A percentile compares a stretch with the other conserved stretches of the same genome.
Conservation (phyloP, 495 filamentous ascomycete genomes). For the Annulohypoxylon maeteangense region DNA sequence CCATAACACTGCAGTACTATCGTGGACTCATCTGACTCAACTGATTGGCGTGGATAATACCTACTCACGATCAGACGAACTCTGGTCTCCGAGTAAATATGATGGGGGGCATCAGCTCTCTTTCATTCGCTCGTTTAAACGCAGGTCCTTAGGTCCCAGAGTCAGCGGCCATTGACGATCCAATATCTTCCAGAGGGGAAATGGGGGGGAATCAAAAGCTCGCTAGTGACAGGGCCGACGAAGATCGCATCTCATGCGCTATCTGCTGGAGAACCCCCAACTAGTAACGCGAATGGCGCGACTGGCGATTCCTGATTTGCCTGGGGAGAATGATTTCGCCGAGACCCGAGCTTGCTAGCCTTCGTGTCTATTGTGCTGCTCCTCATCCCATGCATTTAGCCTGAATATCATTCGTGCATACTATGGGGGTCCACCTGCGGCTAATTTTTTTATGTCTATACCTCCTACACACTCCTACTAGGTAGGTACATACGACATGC, state of each 20-base stretch:
- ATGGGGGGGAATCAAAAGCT: conserved; percentile 12
- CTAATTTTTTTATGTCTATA: conserved; percentile 35
- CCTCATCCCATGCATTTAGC: conserved; percentile 37
- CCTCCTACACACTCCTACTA: no score
- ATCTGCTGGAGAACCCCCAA: conserved; percentile 21
- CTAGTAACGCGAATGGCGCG: conserved; percentile 12
- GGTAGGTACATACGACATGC: not conserved
- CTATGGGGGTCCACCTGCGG: conserved; percentile 39
- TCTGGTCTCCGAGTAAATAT: conserved; percentile 5
- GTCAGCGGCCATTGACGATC: conserved; percentile 27
- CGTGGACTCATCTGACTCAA: conserved; percentile 32
- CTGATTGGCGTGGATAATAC: conserved; percentile 46
- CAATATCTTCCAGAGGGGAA: conserved; percentile 34
- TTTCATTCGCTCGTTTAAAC: conserved; percentile 43
- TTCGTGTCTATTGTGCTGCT: conserved; percentile 1
- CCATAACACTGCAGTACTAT: conserved; percentile 19
- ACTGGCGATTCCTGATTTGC: conserved; percentile 28
- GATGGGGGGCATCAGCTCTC: conserved; percentile 21
- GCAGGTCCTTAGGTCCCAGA: conserved; percentile 17
- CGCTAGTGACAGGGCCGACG: conserved; percentile 33
- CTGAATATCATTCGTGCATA: conserved; percentile 37
- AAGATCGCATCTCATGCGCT: conserved; percentile 1
- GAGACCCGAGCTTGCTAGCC: conserved; percentile 31
- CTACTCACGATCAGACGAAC: conserved; percentile 22
- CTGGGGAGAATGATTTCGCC: conserved; percentile 44